Conservation (phyloP, 1,139 yeast species). For the Citeromyces siamensis region DNA sequence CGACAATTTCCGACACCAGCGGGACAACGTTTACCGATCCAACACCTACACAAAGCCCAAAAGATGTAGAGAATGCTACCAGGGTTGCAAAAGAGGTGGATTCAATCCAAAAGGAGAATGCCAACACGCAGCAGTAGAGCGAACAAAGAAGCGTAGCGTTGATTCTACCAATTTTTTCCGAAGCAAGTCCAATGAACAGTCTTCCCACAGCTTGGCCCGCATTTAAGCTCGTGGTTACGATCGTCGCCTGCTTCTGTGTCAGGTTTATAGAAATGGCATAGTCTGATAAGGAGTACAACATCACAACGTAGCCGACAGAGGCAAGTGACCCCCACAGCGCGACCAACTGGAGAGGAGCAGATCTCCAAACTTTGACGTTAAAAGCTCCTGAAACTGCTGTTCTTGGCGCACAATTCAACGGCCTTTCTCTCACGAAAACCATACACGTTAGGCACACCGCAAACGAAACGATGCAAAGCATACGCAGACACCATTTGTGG, state of each 20-base stretch:
- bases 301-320: conserved; percentile 43
- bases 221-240: conserved; percentile 47
- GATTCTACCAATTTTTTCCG: conserved; percentile 47
- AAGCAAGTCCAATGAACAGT: conserved; percentile 44
- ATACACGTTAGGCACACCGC: conserved; percentile 17
- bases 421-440: conserved; percentile 18
- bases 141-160: conserved; percentile 30
- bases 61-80: conserved; percentile 36
- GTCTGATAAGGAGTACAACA: conserved; percentile 49
- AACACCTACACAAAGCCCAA: conserved; percentile 49
- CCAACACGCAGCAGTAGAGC: conserved; percentile 17
- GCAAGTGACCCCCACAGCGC: conserved; percentile 46
- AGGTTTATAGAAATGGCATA: conserved; percentile 52
- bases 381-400: conserved; percentile 11
- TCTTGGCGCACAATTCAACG: conserved; percentile 5
- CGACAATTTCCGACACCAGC: conserved; percentile 38
- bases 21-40: conserved; percentile 54
- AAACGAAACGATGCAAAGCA: conserved; percentile 27
- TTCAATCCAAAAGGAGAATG: conserved; percentile 37
- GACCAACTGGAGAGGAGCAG: conserved; percentile 26
- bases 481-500: conserved; percentile 58
- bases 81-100: conserved; percentile 37
- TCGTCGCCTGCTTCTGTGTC: conserved; percentile 39
- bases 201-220: conserved; percentile 58
- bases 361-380: conserved; percentile 11